These are phyloP conservation scores for Aspergillus flavus DNA, from an alignment of 2,329 filamentous ascomycete species.

Conservation along the genomic window DNA sequence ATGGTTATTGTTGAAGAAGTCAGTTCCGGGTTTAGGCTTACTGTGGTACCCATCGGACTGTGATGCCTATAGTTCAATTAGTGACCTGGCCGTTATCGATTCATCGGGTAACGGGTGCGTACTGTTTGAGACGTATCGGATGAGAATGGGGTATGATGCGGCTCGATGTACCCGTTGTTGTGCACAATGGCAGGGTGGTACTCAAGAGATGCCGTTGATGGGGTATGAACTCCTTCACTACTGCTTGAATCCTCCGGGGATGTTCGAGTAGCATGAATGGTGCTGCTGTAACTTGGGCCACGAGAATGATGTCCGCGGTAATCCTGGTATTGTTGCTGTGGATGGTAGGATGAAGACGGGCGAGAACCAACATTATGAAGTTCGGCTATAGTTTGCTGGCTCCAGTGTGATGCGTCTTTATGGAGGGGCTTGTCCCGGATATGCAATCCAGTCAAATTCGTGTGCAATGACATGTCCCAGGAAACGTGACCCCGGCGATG, in stretches of 20 bases:
- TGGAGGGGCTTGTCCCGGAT: slow-evolving; percentile 40
- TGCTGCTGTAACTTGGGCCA: slow-evolving; percentile 26
- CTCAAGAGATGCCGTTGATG: slow-evolving; percentile 50
- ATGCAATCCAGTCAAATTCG: slow-evolving; percentile 47
- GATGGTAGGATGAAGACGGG: slow-evolving; percentile 39
- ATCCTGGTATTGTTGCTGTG: slow-evolving; percentile 32
- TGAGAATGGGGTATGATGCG: slow-evolving; percentile 39
- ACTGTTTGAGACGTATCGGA: slow-evolving; percentile 45
- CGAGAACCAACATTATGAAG: slow-evolving; percentile 42
- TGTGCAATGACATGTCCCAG: slow-evolving; percentile 51
- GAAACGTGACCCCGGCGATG: slow-evolving; percentile 51
- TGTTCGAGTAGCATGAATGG: slow-evolving; percentile 36
- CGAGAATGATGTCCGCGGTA: slow-evolving; percentile 30
- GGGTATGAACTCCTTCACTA: slow-evolving; percentile 52
- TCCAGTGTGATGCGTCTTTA: slow-evolving; percentile 45
- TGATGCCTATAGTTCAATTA: slow-evolving; percentile 37
- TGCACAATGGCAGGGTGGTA: slow-evolving; percentile 53
- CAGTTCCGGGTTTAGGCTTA: slow-evolving; percentile 32
- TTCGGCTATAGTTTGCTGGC: slow-evolving; percentile 48
- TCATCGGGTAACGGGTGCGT: slow-evolving; percentile 33
- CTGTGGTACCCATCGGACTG: slow-evolving; percentile 33
- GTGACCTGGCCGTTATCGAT: slow-evolving; percentile 30
- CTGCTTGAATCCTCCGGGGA: slow-evolving; percentile 54
- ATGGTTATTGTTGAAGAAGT: slow-evolving; percentile 27
- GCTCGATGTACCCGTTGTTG: slow-evolving; percentile 51